Conservation (phyloP, 371 early-diverging fungal species). For the Mucor ambiguus region DNA sequence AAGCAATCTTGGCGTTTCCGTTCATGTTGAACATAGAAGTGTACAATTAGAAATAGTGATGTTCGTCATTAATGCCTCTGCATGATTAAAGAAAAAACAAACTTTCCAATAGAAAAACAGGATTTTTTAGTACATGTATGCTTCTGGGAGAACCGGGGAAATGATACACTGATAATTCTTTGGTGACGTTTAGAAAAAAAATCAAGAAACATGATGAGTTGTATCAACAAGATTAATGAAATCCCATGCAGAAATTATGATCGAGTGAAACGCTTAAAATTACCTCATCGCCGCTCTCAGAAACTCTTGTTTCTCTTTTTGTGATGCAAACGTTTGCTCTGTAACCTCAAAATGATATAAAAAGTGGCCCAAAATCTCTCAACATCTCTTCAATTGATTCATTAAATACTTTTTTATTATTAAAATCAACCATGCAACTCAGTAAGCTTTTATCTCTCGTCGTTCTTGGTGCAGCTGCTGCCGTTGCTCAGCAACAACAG, state of each 20-base stretch:
- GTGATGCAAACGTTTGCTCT: not conserved
- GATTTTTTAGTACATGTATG: not conserved
- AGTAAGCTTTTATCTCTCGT: constrained; percentile 12
- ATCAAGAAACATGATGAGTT: not conserved
- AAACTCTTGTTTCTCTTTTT: not conserved
- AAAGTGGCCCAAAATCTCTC: not conserved
- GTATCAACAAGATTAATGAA: not conserved
- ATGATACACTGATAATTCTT: not conserved
- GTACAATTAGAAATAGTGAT: not conserved
- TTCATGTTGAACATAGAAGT: not conserved
- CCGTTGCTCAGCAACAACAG: constrained; percentile 7
- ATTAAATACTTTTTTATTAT: not conserved
- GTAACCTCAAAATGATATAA: not conserved
- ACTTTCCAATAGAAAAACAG: not conserved
- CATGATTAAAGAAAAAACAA: not conserved
- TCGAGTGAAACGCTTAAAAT: not conserved
- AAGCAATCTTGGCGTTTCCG: not conserved
- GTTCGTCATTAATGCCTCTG: not conserved
- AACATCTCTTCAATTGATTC: not conserved
- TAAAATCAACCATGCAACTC: constrained; percentile 10
- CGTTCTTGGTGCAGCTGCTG: constrained; percentile 9
- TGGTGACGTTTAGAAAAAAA: not conserved
- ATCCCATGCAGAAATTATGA: constrained; percentile 1
- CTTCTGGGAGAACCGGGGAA: not conserved
- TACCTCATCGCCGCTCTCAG: not conserved